These are phyloP conservation scores for Pyrus communis DNA, from an alignment of 306 rosid genomes.

Conservation along the genomic window DNA sequence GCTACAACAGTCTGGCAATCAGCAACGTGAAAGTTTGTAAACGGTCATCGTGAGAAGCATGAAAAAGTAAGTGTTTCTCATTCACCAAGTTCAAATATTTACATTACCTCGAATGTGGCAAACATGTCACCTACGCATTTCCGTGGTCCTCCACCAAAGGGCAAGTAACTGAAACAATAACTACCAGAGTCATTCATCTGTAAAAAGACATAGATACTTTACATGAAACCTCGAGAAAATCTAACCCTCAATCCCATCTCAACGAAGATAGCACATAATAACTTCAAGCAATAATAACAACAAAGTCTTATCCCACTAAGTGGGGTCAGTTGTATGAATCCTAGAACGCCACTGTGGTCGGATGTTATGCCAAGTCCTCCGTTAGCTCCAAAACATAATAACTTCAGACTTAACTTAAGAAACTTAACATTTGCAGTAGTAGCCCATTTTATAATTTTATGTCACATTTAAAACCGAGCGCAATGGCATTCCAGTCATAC, in stretches of 20 bases:
- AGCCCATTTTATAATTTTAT: too few relatives aligned
- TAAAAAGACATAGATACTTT: not conserved
- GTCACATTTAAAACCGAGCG: too few relatives aligned
- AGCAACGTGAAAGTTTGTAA: constrained; percentile 5
- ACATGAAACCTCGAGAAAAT: not conserved
- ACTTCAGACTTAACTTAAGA: too few relatives aligned
- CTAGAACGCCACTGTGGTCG: too few relatives aligned
- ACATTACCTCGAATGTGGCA: constrained; percentile 80
- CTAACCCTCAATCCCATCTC: not conserved
- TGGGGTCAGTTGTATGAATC: too few relatives aligned
- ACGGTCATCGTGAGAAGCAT: not conserved
- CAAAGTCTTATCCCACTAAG: too few relatives aligned
- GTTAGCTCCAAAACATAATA: too few relatives aligned
- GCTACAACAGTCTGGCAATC: constrained; percentile 70
- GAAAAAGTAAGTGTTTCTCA: not conserved
- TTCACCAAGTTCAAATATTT: not conserved
- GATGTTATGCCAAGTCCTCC: too few relatives aligned
- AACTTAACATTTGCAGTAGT: too few relatives aligned
- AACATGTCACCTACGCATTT: constrained; percentile 91
- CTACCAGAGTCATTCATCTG: not conserved
- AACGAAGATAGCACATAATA: not conserved
- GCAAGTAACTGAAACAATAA: constrained; percentile 61
- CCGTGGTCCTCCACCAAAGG: constrained; percentile 96
- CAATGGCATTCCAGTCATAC: too few relatives aligned
- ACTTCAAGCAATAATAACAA: not conserved